Percentiles rank a stretch among this genome's conserved stretches.
phyloP scores from a whole-genome alignment of 164 flowering plant genomes.

The Paratinospora sagittata region DNA sequence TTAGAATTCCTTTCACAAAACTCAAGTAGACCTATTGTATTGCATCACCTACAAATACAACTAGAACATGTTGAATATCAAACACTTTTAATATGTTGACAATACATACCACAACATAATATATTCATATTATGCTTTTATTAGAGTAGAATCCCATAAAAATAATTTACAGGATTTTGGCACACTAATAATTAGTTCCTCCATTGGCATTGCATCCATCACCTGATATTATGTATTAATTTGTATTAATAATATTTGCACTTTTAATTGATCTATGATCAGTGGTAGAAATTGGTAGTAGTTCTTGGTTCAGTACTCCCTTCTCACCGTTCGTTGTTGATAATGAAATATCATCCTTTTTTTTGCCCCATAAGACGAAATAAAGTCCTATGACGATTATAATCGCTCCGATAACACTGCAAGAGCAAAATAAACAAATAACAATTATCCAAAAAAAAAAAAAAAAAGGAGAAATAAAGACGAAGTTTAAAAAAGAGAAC shows the following conservation, averaged over 20 bases:
- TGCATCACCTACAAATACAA: no score
- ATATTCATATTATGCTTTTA: neutral
- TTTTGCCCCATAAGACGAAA: slow-evolving; percentile 60
- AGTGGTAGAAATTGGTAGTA: slow-evolving; percentile 23
- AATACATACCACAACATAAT: neutral
- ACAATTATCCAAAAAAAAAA: no score
- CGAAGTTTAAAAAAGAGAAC: neutral
- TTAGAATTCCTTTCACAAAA: no score
- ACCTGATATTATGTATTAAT: neutral
- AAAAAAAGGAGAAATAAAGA: neutral
- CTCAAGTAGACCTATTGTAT: no score
- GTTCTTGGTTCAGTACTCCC: slow-evolving; percentile 17
- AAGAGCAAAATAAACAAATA: neutral
- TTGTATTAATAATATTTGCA: neutral
- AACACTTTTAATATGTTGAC: neutral
- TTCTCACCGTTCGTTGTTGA: slow-evolving; percentile 12
- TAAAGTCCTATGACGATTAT: slow-evolving; percentile 48
- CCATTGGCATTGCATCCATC: neutral
- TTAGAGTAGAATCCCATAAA: neutral
- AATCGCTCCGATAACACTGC: slow-evolving; percentile 47
- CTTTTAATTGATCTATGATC: neutral
- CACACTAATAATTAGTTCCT: neutral
- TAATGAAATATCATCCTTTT: slow-evolving; percentile 29
- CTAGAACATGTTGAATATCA: neutral
- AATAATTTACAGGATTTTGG: neutral